Conservation (phyloP, 305 asterid genomes). For the Rubia occidens region DNA sequence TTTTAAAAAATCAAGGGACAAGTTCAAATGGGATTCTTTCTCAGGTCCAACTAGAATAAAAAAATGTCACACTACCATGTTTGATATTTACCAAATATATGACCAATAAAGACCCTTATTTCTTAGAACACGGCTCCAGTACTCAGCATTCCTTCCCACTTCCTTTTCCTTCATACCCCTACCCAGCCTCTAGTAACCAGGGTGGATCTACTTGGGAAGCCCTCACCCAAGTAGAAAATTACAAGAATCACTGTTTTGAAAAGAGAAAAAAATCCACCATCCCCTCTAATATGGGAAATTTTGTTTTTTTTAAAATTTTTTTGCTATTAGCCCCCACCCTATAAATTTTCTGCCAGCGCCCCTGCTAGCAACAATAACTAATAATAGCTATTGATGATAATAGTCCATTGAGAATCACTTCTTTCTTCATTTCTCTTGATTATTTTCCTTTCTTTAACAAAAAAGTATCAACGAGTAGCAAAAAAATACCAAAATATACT, state of each 20-base stretch:
- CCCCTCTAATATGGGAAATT: too few species aligned
- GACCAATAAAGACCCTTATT: not conserved
- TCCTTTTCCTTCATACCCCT: not conserved
- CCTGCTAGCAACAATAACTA: too few species aligned
- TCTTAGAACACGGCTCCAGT: not conserved
- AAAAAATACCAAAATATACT: not conserved
- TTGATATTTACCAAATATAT: conserved; percentile 2
- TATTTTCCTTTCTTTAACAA: not conserved
- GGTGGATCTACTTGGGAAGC: too few species aligned
- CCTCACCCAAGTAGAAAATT: too few species aligned
- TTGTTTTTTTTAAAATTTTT: too few species aligned
- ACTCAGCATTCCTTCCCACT: not conserved
- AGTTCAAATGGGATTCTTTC: not conserved
- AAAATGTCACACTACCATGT: not conserved
- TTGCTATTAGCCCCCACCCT: too few species aligned
- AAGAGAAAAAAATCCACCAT: too few species aligned
- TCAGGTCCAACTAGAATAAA: not conserved
- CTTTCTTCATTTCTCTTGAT: not conserved
- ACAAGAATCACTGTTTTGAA: too few species aligned
- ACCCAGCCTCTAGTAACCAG: conserved; percentile 4
- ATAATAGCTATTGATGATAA: not conserved
- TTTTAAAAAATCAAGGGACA: not conserved
- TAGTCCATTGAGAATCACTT: not conserved
- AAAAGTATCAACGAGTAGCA: not conserved
- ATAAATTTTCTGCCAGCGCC: too few species aligned